Conservation (phyloP, 1,139 yeast genomes). For the Protomyces gravidus region DNA sequence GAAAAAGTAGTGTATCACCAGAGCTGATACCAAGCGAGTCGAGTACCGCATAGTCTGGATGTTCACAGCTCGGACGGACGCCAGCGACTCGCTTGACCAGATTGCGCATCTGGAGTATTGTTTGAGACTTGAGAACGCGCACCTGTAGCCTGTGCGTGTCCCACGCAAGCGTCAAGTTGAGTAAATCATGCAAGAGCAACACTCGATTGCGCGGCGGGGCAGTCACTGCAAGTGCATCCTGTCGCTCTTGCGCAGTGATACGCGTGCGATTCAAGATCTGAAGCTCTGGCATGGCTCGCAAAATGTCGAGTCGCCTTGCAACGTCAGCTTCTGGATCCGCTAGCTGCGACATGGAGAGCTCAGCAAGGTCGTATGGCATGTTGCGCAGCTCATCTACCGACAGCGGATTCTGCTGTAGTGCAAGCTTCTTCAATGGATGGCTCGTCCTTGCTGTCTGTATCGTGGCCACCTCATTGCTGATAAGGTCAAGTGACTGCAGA, state of each 20-base stretch:
- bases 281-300: constrained; percentile 1
- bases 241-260: constrained; percentile 22
- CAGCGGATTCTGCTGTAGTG: neutral
- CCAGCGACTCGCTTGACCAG: constrained; percentile 4
- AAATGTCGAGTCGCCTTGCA: neutral
- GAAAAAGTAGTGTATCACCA: neutral
- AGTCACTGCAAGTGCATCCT: constrained; percentile 13
- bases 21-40: neutral
- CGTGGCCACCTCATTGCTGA: constrained; percentile 2
- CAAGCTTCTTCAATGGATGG: neutral
- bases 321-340: neutral
- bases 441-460: neutral
- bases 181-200: constrained; percentile 3
- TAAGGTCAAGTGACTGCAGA: neutral
- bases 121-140: constrained; percentile 12
- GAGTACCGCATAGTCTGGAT: neutral
- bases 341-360: neutral
- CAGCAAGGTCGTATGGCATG: neutral
- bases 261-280: constrained; percentile 7
- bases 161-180: constrained; percentile 2
- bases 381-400: neutral
- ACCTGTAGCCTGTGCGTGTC: neutral
- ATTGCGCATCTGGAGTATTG: constrained; percentile 11
- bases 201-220: neutral
- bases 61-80: neutral